Evolutionary conservation across 1,284 basidiomycete genomes (phyloP), one percentile per base, ranked within the genome.

Genomic region (Naganishia albida): DNA sequence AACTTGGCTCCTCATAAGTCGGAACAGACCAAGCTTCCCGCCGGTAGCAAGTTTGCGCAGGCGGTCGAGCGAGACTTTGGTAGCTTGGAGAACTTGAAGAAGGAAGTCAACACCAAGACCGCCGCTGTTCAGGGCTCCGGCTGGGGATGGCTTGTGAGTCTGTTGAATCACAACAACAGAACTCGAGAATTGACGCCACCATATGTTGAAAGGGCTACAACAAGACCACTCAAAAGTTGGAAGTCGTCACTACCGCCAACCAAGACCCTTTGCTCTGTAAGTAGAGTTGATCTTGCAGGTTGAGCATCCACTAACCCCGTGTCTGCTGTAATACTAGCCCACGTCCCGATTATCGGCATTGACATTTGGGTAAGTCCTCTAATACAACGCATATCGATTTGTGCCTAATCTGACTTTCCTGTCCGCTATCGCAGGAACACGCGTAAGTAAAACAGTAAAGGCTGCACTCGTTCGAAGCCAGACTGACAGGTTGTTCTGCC

Each of bases 91-190:
- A 81, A 80, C 69, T 82, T 89, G 79, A 87, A 86, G 77, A 88
- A 89, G 69, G 84, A 85, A 70, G 85, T 98, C 78, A 97, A 94
- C 81, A 79, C 91, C 30, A 85, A 85, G 70, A 94, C 95, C n/a
- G 90, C 90, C 51, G 92, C 85, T 63, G 89, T 99, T 71, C 95
- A 99, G 81, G 96, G 95, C 52, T 93, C 90, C 69, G 96, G 95
- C 23, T 99, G 95, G 96, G 94, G 93, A 57, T 98, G 95, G 95
- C 85, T 98, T 67, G 89, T 88, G 68, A 70, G 87, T 81, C 53
- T 26, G 26, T 2, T 39, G 34, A 8, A 15, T 3, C 34, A 10
- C 39, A n/a, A 34, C 18, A n/a, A 48, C 34, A 18, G 10, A 53
- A 40, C 50, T 26, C 46, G 26, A 16, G 15, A 25, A 26, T 26